Evolutionary conservation across 106 monocot genomes (phyloP), one percentile per base, ranked within the genome.

Genomic region (Vanilla planifolia): DNA sequence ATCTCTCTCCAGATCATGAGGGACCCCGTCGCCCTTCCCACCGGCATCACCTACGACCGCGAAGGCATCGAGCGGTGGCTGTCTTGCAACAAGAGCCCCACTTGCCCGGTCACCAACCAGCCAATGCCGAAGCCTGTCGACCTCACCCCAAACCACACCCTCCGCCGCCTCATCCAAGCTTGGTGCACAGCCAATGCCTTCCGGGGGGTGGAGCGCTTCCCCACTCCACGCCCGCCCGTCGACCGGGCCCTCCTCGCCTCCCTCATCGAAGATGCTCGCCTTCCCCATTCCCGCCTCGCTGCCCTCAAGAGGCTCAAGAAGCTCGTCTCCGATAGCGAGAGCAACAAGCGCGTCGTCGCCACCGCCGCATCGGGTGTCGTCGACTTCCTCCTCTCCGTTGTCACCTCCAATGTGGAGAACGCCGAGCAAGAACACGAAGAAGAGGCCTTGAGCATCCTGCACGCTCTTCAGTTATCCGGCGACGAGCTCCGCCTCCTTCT

Each of bases 11-110:
- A 85, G 15, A 80, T 80, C 62, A 85, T 85, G 80, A 67, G 55
- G 33, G 85, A 85, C 51, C 85, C 85, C 5, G 85, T 85, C 29
- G 77, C 77, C 2, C 43, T 67, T 60, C 5, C 53, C 59, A 79
- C 85, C 42, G 85, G 85, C 48, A 80, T 85, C 73, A 85, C 85
- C 64, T 85, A 77, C 74, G 80, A 85, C 55, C 80, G 85, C 9
- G 33, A 74, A 8, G 71, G 42, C 71, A 80, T 85, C 62, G 85
- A 85, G 48, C 46, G 39, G 5, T 85, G 85, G 85, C 37, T 85
- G 57, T 32, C 33, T 39, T 40, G 45, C 43, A 25, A 63, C 41
- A 4, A 32, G 16, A 16, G 11, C 27, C n/a, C 14, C 29, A 64
- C 63, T 20, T 85, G 85, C 59, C 85, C 85, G 0, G 48, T 85